Evolutionary conservation across 805 yeast species (phyloP), one percentile per base, ranked within the genome.

Genomic region (Metschnikowia vanudenii): DNA sequence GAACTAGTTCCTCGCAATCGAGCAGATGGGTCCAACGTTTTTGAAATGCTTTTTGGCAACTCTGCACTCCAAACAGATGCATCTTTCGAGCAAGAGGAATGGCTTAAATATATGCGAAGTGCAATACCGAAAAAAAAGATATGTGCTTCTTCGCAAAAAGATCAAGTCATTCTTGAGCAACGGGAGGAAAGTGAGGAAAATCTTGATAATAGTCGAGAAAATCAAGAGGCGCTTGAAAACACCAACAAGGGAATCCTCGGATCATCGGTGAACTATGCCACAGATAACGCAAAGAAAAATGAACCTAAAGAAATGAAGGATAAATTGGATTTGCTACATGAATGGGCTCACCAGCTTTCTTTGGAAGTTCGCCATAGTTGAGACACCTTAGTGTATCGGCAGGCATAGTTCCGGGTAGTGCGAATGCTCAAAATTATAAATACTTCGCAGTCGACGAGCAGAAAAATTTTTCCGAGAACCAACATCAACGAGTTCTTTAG

Each of bases 91-190:
- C 47, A 47, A 20, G 58, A 54, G 31, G 49, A 44, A 32, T 62
- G 63, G 64, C 51, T 48, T 17, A 42, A 36, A 33, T 55, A 50
- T 26, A 44, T 69, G 37, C 30, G 29, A 14, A 61, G 63, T 20
- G 57, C 67, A 1, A 52, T 68, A 13, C 75, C 75, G 2, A 47
- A 53, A 2, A 58, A 54, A 20, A 58, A 53, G n/a, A 61, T 57
- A 37, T 43, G 44, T 12, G 63, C 59, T 24, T 46, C 69, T 19
- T 63, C 71, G 34, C 55, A 52, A 24, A 52, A 43, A 29, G 51
- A 52, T 18, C 49, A 48, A 14, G 47, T 52, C 18, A 39, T 37
- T 13, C 37, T 47, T 1, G 49, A 52, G 36, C 49, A 50, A 29
- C 49, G 46, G 12, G 50, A 47, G 19, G 53, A 31, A 16, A 42